These are phyloP conservation scores for Eucalyptus dawsonii DNA, from an alignment of 345 rosid species.

Conservation along the genomic window DNA sequence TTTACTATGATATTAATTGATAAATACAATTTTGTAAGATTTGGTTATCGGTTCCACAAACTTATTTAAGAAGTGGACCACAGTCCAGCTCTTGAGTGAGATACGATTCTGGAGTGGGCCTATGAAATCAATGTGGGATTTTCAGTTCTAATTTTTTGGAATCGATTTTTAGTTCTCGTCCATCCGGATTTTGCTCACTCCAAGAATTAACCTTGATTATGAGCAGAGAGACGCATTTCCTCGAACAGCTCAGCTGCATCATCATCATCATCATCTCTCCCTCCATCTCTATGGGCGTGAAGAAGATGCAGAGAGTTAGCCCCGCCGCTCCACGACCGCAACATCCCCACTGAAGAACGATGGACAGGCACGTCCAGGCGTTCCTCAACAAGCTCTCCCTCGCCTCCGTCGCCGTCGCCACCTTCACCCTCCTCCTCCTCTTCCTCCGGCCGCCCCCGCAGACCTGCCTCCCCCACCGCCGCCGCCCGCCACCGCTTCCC, in stretches of 20 bases:
- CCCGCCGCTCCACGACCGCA: background rate
- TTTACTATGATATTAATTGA: no score
- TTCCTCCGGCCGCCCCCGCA: constrained; percentile 49
- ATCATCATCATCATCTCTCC: background rate
- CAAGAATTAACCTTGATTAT: no score
- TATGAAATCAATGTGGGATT: no score
- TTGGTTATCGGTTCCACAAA: no score
- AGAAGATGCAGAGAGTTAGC: background rate
- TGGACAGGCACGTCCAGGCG: constrained; percentile 54
- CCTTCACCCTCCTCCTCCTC: constrained; percentile 27
- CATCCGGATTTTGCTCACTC: no score
- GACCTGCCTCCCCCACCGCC: constrained; percentile 32
- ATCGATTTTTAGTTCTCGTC: no score
- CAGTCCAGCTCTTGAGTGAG: no score
- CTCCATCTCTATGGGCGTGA: background rate
- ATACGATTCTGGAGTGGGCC: accelerated
- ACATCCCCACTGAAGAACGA: background rate
- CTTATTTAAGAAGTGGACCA: no score
- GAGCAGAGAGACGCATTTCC: background rate
- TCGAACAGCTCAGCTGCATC: background rate
- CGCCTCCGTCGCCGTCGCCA: constrained; percentile 26
- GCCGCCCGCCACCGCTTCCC: constrained; percentile 60
- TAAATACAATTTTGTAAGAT: no score
- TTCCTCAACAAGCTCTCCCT: constrained; percentile 45
- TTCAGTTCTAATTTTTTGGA: no score